These are phyloP conservation scores for Paratinospora sagittata DNA, from an alignment of 164 flowering plant species.

Conservation along the genomic window DNA sequence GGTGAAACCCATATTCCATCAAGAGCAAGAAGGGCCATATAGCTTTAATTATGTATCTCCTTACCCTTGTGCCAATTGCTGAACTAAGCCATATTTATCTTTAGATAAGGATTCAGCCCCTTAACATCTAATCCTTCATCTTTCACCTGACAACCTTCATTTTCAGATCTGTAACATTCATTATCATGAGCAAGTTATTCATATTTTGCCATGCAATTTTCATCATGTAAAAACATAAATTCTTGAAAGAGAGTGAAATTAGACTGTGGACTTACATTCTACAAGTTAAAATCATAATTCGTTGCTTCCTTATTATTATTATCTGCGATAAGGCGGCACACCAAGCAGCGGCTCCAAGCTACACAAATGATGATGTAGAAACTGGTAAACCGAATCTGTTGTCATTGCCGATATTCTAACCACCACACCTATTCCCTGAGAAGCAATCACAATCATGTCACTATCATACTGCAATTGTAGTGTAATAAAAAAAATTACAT, in stretches of 20 bases:
- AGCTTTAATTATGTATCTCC: no score
- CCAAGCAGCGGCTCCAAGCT: constrained; percentile 66
- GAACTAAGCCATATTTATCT: neutral
- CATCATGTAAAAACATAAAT: neutral
- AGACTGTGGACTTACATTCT: neutral
- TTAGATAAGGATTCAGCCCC: neutral
- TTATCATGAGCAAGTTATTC: neutral
- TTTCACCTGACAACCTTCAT: neutral
- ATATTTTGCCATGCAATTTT: neutral
- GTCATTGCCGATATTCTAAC: constrained; percentile 65
- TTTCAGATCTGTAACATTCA: neutral
- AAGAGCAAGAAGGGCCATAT: no score
- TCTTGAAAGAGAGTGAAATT: neutral
- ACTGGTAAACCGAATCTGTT: constrained; percentile 73
- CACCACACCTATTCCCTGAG: constrained; percentile 66
- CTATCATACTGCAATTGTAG: no score
- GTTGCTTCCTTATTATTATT: neutral
- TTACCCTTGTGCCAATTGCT: neutral
- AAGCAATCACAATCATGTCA: neutral
- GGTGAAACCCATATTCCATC: no score
- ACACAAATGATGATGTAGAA: constrained; percentile 56
- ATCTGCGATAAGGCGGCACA: constrained; percentile 47
- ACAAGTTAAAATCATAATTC: neutral
- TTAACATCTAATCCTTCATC: neutral
- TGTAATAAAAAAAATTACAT: no score